Evolutionary conservation across 2,329 filamentous ascomycete genomes (phyloP).

Genomic region (Ceratocystis destructans): DNA sequence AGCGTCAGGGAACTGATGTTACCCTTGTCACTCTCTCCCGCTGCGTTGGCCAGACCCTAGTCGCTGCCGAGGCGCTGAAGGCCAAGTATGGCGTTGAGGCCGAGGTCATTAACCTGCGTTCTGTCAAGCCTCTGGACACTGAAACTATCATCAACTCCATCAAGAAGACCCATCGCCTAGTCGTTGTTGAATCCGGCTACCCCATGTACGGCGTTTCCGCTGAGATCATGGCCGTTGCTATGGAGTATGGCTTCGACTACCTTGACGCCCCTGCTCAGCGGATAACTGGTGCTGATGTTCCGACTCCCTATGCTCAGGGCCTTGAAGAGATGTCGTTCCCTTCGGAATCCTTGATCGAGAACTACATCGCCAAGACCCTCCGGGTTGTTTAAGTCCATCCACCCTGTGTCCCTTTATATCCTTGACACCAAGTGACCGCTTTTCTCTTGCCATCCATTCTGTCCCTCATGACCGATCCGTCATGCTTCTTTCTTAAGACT

Average conservation of each 20-base stretch:
- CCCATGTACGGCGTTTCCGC: constrained; percentile 85
- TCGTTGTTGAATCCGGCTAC: constrained; percentile 91
- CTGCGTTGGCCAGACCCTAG: constrained; percentile 82
- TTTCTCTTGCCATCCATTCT: background rate
- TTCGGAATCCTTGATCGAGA: constrained; percentile 71
- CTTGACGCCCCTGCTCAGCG: constrained; percentile 85
- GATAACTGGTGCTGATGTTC: constrained; percentile 92
- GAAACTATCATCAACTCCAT: constrained; percentile 92
- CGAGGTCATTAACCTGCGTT: constrained; percentile 96
- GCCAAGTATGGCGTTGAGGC: constrained; percentile 91
- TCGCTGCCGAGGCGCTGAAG: constrained; percentile 82
- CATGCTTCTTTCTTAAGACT: background rate
- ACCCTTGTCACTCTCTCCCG: constrained; percentile 92
- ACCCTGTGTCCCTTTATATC: background rate
- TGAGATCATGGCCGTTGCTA: constrained; percentile 84
- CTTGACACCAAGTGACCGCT: background rate
- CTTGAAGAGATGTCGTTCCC: constrained; percentile 96
- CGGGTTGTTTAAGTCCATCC: constrained; percentile 42
- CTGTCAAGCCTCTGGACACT: constrained; percentile 89
- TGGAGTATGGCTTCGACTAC: constrained; percentile 98
- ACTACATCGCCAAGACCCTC: constrained; percentile 80
- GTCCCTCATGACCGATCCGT: background rate
- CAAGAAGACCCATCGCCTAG: constrained; percentile 92
- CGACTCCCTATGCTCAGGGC: constrained; percentile 85
- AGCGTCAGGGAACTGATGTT: constrained; percentile 87